These are phyloP conservation scores for Boletus tomentosulus DNA, from an alignment of 768 basidiomycete species.

Conservation along the genomic window DNA sequence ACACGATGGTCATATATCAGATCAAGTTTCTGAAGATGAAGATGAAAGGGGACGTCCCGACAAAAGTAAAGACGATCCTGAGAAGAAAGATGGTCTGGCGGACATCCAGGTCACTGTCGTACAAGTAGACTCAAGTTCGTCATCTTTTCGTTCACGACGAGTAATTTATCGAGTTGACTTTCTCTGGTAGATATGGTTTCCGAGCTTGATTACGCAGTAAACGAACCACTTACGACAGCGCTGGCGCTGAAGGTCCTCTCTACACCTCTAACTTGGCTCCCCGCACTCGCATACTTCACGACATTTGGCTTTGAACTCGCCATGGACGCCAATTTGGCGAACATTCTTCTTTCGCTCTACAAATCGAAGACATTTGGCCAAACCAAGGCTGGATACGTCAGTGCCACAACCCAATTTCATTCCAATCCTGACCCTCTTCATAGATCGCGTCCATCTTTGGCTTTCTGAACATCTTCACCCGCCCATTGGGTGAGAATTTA, in stretches of 20 bases:
- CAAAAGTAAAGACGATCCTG: conserved; percentile 22
- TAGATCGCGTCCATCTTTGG: conserved; percentile 36
- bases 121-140: not conserved
- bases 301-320: conserved; percentile 59
- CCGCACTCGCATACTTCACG: conserved; percentile 47
- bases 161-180: not conserved
- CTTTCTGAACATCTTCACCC: conserved; percentile 48
- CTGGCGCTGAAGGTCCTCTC: conserved; percentile 32
- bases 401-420: conserved; percentile 24
- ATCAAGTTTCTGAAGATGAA: conserved; percentile 12
- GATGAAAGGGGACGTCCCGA: conserved; percentile 16
- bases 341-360: conserved; percentile 39
- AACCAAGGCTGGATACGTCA: conserved; percentile 49
- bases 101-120: conserved; percentile 11
- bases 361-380: conserved; percentile 39
- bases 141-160: not conserved
- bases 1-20: not conserved
- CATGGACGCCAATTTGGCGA: conserved; percentile 51
- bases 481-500: conserved; percentile 35
- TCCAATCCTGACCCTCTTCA: not conserved
- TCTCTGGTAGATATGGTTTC: conserved; percentile 22
- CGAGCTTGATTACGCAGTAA: conserved; percentile 42
- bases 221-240: conserved; percentile 38
- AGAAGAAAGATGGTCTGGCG: conserved; percentile 22
- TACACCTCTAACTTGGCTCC: conserved; percentile 52